Evolutionary conservation across 164 flowering plant genomes (phyloP).

Genomic region (Sextonia rubra): DNA sequence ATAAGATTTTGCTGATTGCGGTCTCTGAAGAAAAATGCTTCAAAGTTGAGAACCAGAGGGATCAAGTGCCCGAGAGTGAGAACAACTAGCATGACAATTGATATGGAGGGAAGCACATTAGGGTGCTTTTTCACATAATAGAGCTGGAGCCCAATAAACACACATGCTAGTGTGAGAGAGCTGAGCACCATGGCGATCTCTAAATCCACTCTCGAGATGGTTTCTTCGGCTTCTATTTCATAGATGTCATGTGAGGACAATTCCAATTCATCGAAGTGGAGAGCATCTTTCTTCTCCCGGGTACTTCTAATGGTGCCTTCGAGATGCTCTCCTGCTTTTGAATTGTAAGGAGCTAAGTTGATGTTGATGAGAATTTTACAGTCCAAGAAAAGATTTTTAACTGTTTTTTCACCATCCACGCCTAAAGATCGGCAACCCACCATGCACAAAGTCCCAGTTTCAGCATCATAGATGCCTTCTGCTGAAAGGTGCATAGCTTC

Average conservation of each 20-base stretch:
- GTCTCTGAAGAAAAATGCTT: slow-evolving; percentile 35
- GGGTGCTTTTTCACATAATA: slow-evolving; percentile 46
- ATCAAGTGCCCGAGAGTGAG: slow-evolving; percentile 60
- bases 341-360: slow-evolving; percentile 42
- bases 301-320: slow-evolving; percentile 55
- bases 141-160: slow-evolving; percentile 47
- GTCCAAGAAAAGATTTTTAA: slow-evolving; percentile 27
- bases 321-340: slow-evolving; percentile 20
- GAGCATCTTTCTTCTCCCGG: slow-evolving; percentile 37
- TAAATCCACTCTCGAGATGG: slow-evolving; percentile 50
- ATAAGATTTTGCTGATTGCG: slow-evolving; percentile 18
- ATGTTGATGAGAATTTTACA: slow-evolving; percentile 47
- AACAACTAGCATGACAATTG: slow-evolving; percentile 52
- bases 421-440: slow-evolving; percentile 46
- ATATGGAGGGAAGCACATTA: slow-evolving; percentile 39
- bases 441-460: slow-evolving; percentile 66
- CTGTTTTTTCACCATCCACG: not conserved
- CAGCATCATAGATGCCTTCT: slow-evolving; percentile 59
- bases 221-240: slow-evolving; percentile 6
- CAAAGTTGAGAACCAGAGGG: slow-evolving; percentile 56
- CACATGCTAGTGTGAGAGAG: slow-evolving; percentile 49
- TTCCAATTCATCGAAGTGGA: slow-evolving; percentile 38
- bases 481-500: slow-evolving; percentile 34
- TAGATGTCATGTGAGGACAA: slow-evolving; percentile 25
- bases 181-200: slow-evolving; percentile 55